Base-by-base conservation (phyloP, 768 basidiomycete genomes). In the Pisolithus microcarpus region DNA sequence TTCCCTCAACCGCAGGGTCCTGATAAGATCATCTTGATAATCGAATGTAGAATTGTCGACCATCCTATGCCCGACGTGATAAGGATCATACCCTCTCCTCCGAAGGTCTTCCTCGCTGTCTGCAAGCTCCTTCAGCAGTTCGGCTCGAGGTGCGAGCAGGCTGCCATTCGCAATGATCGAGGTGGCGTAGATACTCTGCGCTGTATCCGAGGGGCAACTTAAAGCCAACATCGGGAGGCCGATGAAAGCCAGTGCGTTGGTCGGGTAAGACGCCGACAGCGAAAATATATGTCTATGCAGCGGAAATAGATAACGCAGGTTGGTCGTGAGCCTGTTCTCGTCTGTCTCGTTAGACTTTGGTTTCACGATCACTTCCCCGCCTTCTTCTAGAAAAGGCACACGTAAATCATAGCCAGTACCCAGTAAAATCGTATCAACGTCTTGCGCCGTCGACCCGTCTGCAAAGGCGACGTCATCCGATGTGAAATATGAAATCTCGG, bases 341-440 rank as follows among this genome's bases (percentile, higher is more conserved):
- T 48, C 52, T 31, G 63, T 56, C 10, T 56, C 31, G 39, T 18
- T 59, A 24, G 57, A 52, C 18, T 40, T 52, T 37, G 59, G 58
- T 48, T 28, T 62, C 52, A 56, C 60, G 42, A 30, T 45, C 49
- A 50, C 47, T 45, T 56, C 53, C 1, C 58, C 58, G 54, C 64
- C 51, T 65, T 60, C 7, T 61, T 66, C 49, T 26, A 75, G 62
- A 71, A 82, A 82, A 0, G 80, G 80, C 7, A 79, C 66, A 19
- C 68, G 70, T 45, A 75, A 53, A 50, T 79, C 69, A 58, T 83
- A 83, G 7, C 82, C 81, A 0, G 79, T 82, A 0, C 65, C 79
- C 11, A 81, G 72, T 24, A 82, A 56, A 34, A 84, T 65, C 6
- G 69, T 56, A 52, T 81, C 76, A 26, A 77, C 71, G 37, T 72